Base-by-base conservation (phyloP, 148 eudicot species). In the Simmondsia chinensis region DNA sequence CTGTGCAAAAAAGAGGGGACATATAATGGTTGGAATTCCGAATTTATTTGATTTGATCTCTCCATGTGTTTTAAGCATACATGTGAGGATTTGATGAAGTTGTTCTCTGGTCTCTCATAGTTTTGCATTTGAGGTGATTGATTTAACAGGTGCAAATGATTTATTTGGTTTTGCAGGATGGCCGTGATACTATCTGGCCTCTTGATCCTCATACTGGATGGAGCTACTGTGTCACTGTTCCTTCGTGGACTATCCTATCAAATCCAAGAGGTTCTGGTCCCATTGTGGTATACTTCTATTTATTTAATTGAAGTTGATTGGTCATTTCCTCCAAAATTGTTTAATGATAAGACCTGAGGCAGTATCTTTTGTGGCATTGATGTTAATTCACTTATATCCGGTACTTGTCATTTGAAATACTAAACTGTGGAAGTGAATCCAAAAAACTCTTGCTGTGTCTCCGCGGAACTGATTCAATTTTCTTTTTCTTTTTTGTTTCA, bases 211-310 rank as follows among this genome's bases (percentile, higher is more conserved):
- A 43, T 26, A 68, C 71, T 7, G 89, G 95, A 44, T 91, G 99
- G 99, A 86, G 94, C 59, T 91, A 91, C 69, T 91, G 99, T 63
- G 76, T 79, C 35, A 86, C 95, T 20, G 48, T 91, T 56, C 99
- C 99, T 65, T 86, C 96, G 20, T 91, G 95, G 94, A 71, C 71
- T 60, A 68, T 73, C 44, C 55, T 70, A 28, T 74, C 88, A 20
- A 62, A 63, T 63, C 54, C 88, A 46, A 70, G 69, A 47, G 79
- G 76, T 55, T 68, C 94, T 9, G 85, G 75, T 63, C 76, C 85
- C 14, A 71, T 71, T 26, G 99, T 78, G 87, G 97, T 88, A 85
- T 42, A 25, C 34, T 18, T 45, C 12, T 28, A 39, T 21, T 45
- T 31, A 12, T 44, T 29, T 45, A 33, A 8, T 62, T 30, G 9